Evolutionary conservation across 106 monocot genomes (phyloP), one percentile per base, ranked within the genome.

Genomic region (Amphibolis antarctica): DNA sequence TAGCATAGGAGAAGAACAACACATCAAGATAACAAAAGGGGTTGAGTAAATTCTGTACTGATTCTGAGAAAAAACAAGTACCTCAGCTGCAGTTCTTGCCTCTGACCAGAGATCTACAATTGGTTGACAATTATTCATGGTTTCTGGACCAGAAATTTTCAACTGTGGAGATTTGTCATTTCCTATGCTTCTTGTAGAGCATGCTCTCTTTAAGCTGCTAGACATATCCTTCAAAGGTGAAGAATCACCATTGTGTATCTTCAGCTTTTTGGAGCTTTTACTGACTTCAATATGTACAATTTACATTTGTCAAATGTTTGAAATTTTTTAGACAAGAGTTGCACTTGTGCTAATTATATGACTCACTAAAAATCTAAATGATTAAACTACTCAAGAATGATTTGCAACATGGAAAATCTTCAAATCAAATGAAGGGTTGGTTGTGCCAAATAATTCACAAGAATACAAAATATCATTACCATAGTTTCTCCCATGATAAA

Each of bases 41-140:
- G n/a, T n/a, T n/a, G n/a, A n/a, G n/a, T n/a, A n/a, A n/a, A 48
- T n/a, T 48, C 18, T n/a, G 18, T 48, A 2, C 14, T 2, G 3
- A 11, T 15, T 4, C 10, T 1, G 12, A 44, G 47, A 63, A 12
- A 14, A 62, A 62, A 27, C 19, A 30, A 20, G 13, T 51, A 66
- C 65, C 65, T 66, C 51, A 13, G 52, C 65, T 51, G 49, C 65
- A 0, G 17, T 45, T 52, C 36, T 52, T 66, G 65, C 65, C 29
- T 66, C 51, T 24, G 52, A n/a, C 65, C 65, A 66, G 18, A 66
- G 27, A 52, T 66, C 51, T 25, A 20, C 51, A 27, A 52, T 52
- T 14, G 30, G 49, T 45, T 50, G 51, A 52, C 45, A 23, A 0
- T 25, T 52, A 49, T 52, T 31, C 1, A 31, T n/a, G 10, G 25